A percentile compares a stretch with the other conserved stretches of the same genome.
phyloP scores from a whole-genome alignment of 352 stramenopile species.

The Pythium aristosporum region DNA sequence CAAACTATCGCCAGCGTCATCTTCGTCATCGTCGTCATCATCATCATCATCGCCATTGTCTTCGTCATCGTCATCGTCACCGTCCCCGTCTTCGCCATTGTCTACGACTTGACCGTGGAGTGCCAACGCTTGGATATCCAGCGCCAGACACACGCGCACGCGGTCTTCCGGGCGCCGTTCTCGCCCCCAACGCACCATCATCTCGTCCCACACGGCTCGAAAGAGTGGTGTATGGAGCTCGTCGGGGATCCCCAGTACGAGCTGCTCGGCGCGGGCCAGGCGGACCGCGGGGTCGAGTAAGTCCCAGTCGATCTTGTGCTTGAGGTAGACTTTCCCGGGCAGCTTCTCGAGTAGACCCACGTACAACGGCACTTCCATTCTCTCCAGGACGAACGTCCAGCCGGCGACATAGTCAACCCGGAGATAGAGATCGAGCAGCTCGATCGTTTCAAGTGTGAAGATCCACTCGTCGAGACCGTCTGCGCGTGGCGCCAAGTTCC shows the following conservation, averaged over 20 bases:
- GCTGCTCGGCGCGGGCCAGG: background rate
- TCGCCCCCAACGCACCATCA: background rate
- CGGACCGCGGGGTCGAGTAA: background rate
- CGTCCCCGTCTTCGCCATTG: background rate
- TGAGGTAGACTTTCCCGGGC: background rate
- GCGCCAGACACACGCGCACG: background rate
- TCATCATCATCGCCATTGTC: background rate
- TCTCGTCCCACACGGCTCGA: background rate
- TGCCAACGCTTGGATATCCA: background rate
- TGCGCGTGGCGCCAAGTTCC: background rate
- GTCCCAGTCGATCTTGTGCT: background rate
- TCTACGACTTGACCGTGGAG: background rate
- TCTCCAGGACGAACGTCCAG: background rate
- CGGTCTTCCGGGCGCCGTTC: background rate
- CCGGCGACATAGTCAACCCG: background rate
- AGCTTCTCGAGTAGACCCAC: background rate
- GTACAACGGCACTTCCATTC: background rate
- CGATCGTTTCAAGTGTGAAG: background rate
- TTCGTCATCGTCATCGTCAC: background rate
- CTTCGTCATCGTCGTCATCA: background rate
- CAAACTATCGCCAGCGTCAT: background rate
- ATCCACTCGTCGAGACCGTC: background rate
- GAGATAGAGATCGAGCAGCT: background rate
- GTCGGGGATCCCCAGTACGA: background rate
- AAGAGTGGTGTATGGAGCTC: background rate